Base-by-base conservation (phyloP, 2,329 filamentous ascomycete species). In the Colletotrichum lentis region DNA sequence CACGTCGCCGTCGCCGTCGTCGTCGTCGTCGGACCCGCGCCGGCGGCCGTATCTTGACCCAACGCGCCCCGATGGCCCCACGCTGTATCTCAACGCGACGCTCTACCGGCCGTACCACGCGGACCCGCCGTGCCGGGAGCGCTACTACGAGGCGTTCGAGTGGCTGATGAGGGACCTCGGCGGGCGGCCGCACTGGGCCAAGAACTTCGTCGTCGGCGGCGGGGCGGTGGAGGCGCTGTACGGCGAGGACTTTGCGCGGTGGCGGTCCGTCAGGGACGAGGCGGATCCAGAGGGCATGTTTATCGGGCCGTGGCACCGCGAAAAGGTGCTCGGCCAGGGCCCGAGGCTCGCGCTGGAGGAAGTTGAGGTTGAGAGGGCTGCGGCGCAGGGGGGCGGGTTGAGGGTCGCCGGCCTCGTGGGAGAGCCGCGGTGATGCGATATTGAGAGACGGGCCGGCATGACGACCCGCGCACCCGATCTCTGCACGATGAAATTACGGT, bases 131-230 rank as follows among this genome's bases (percentile, higher is more conserved):
- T 94, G 91, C 74, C 86, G 84, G 61, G 84, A 85, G 62, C 86
- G 91, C 54, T 97, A 97, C 82, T 97, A 97, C 78, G 85, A 94
- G 78, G 94, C 91, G 1, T 97, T 97, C 72, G 94, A 97, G 78
- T 95, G 90, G 84, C 83, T 97, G 53, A 97, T 97, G 94, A 89
- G 88, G 67, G 91, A 96, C 52, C 82, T 96, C 73, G 92, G 91
- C 60, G 94, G 91, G 10, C 87, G 87, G 53, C 94, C 94, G 20
- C 94, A 97, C 79, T 97, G 94, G 92, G 94, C 94, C 8, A 97
- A 97, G 85, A 97, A 97, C 77, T 97, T 96, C 78, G 82, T 84
- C 54, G 84, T 85, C 10, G 83, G 86, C 22, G 47, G 22, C 4
- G 84, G 86, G 12, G 74, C 81, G 0, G 84, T 97, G 50, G 84